phyloP scores from a whole-genome alignment of 2,329 filamentous ascomycete genomes.

The Trichoderma endophyticum region DNA sequence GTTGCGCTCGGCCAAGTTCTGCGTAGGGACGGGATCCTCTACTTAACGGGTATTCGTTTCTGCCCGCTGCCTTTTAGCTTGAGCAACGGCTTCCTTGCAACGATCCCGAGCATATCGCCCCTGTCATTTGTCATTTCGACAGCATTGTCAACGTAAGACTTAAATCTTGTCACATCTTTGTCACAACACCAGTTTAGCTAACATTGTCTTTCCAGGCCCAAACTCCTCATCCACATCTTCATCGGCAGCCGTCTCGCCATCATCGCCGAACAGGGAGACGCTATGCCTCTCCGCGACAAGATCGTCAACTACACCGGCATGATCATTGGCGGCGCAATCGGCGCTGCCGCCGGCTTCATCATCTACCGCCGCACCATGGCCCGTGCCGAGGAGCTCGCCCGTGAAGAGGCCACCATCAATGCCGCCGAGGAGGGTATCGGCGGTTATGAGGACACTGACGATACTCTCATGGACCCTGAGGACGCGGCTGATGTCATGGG shows the following conservation, averaged over 20 bases:
- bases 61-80: constrained; percentile 91
- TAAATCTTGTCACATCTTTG: not conserved
- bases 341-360: constrained; percentile 72
- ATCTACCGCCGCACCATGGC: constrained; percentile 75
- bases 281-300: constrained; percentile 77
- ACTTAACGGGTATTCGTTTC: constrained; percentile 86
- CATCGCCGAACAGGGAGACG: constrained; percentile 77
- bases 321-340: constrained; percentile 65
- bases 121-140: constrained; percentile 77
- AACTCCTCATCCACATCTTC: constrained; percentile 88
- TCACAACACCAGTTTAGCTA: not conserved
- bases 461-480: constrained; percentile 44
- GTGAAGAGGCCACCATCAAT: constrained; percentile 39
- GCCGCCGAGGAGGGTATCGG: constrained; percentile 34
- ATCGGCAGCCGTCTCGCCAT: constrained; percentile 80
- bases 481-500: constrained; percentile 55
- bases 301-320: constrained; percentile 83
- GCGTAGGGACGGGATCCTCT: constrained; percentile 82
- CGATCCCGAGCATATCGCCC: constrained; percentile 82
- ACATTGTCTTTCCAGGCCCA: constrained; percentile 54
- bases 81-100: constrained; percentile 90
- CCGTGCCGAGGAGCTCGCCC: constrained; percentile 56
- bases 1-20: constrained; percentile 83
- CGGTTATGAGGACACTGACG: constrained; percentile 45
- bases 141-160: constrained; percentile 60